These are phyloP conservation scores for Arbutus unedo DNA, from an alignment of 148 eudicot species.

Conservation along the genomic window DNA sequence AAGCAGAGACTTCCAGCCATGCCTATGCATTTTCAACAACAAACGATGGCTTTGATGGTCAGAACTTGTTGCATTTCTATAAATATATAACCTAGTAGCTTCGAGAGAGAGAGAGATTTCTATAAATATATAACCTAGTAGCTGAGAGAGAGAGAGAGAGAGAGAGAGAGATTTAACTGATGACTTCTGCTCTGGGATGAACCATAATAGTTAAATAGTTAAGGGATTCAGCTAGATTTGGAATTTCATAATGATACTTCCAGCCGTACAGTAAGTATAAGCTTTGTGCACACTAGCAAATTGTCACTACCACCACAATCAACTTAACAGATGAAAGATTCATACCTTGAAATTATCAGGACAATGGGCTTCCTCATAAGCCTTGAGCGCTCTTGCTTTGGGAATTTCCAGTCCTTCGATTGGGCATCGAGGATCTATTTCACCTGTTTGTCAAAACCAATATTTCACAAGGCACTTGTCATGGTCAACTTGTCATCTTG, in stretches of 20 bases:
- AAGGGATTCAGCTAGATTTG: background rate
- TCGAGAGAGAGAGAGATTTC: background rate
- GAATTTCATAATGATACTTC: background rate
- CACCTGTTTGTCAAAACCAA: slow-evolving; percentile 43
- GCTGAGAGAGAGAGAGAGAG: slow-evolving; percentile 3
- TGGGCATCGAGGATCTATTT: slow-evolving; percentile 84
- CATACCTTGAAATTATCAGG: slow-evolving; percentile 65
- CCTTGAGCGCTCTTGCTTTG: slow-evolving; percentile 36
- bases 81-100: background rate
- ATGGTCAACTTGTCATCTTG: background rate
- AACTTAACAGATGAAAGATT: background rate
- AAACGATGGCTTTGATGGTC: background rate
- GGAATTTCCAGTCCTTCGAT: slow-evolving; percentile 63
- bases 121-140: background rate
- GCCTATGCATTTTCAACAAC: background rate
- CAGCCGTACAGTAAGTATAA: background rate
- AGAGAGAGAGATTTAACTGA: background rate
- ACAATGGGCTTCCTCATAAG: slow-evolving; percentile 46
- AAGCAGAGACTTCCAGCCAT: background rate
- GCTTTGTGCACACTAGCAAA: background rate
- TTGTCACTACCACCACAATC: background rate
- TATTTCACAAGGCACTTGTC: background rate
- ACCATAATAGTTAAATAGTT: background rate
- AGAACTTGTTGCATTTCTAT: background rate
- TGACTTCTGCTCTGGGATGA: background rate